phyloP scores from a whole-genome alignment of 108 stramenopile species.

The Skeletonema grethae region DNA sequence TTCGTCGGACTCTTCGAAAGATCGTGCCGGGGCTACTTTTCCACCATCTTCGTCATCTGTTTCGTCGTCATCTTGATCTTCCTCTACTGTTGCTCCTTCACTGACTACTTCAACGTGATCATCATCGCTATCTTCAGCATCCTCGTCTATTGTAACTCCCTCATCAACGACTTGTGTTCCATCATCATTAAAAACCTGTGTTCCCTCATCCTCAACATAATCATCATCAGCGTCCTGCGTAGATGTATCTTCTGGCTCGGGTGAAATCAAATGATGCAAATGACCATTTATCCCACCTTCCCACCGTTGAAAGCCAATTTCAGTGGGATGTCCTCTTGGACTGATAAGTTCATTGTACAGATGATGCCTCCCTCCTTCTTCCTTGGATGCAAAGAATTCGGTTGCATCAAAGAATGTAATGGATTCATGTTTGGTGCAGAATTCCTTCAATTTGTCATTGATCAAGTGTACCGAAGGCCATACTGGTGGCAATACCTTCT shows the following conservation, averaged over 20 bases:
- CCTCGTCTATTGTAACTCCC: not conserved
- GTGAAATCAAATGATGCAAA: slow-evolving; percentile 22
- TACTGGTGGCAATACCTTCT: slow-evolving; percentile 54
- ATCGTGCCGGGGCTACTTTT: not conserved
- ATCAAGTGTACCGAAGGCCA: slow-evolving; percentile 80
- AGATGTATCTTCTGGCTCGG: not conserved
- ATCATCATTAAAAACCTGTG: not conserved
- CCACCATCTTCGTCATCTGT: slow-evolving; percentile 2
- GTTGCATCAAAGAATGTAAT: slow-evolving; percentile 86
- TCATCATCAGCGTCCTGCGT: slow-evolving; percentile 6
- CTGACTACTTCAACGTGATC: not conserved
- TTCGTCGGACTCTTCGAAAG: not conserved
- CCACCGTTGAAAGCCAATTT: slow-evolving; percentile 67
- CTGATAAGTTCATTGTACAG: slow-evolving; percentile 61
- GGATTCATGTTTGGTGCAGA: slow-evolving; percentile 51
- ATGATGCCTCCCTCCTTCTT: slow-evolving; percentile 41
- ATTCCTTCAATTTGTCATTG: slow-evolving; percentile 67
- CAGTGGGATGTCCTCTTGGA: slow-evolving; percentile 71
- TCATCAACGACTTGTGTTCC: not conserved
- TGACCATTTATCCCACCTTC: slow-evolving; percentile 32
- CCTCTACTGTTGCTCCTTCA: not conserved
- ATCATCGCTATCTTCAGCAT: not conserved
- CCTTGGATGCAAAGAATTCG: slow-evolving; percentile 55
- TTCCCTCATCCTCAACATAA: slow-evolving; percentile 5
- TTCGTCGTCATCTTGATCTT: slow-evolving; percentile 15